These are phyloP conservation scores for Mortierella sp. DNA, from an alignment of 371 early-diverging fungal species.

Conservation along the genomic window DNA sequence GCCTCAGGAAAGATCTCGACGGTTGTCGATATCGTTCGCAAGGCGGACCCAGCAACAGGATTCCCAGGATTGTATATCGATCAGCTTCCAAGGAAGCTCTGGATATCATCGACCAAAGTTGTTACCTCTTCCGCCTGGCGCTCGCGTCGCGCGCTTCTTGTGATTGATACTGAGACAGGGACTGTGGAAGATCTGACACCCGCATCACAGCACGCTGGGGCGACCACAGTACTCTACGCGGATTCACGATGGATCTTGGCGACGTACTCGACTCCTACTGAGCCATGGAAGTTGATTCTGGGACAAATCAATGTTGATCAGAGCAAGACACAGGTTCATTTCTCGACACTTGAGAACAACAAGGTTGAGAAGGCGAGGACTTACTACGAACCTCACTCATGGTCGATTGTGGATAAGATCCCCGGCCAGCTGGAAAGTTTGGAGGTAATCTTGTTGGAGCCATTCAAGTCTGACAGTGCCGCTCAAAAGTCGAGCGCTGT, in stretches of 20 bases:
- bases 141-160: conserved; percentile 56
- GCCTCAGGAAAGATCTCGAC: conserved; percentile 37
- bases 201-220: conserved; percentile 19
- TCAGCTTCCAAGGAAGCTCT: conserved; percentile 57
- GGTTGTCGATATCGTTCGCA: conserved; percentile 47
- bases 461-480: conserved; percentile 17
- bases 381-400: conserved; percentile 31
- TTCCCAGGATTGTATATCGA: conserved; percentile 70
- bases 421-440: conserved; percentile 43
- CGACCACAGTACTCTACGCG: conserved; percentile 27
- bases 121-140: conserved; percentile 53
- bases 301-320: conserved; percentile 28
- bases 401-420: conserved; percentile 38
- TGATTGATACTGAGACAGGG: conserved; percentile 56
- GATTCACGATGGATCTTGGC: conserved; percentile 32
- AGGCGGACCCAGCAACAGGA: conserved; percentile 39
- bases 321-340: conserved; percentile 17
- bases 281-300: conserved; percentile 34
- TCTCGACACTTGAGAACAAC: conserved; percentile 25
- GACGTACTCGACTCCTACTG: conserved; percentile 41
- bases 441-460: conserved; percentile 27
- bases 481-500: conserved; percentile 39
- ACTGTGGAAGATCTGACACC: conserved; percentile 49
- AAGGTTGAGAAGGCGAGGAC: conserved; percentile 28
- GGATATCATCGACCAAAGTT: conserved; percentile 50